Evolutionary conservation across 164 flowering plant species (phyloP), one percentile per base, ranked within the genome.

Genomic region (Sedum album): DNA sequence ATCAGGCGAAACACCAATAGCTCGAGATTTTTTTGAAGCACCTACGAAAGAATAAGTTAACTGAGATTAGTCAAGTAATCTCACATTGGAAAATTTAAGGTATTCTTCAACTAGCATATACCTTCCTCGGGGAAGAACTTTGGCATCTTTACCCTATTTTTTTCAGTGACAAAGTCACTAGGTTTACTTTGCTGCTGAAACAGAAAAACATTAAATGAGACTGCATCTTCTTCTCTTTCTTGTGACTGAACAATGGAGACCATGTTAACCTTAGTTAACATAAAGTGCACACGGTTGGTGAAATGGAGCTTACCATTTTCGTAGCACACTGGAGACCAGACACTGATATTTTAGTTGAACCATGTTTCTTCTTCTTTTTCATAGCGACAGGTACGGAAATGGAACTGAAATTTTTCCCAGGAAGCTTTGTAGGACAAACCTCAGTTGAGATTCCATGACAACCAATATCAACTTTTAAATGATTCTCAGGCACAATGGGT

Each of bases 291-390:
- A 57, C 5, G 6, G 26, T 57, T 57, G 62, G 18, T 57, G n/a
- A 26, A 30, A 57, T 13, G 62, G 62, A 57, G 44, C 66, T 38
- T n/a, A 38, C 66, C 23, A n/a, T 33, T 64, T 64, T 33, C 11
- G 66, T 20, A 64, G 66, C n/a, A 64, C 66, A 64, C 4, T 31
- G 42, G 39, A 33, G 42, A 38, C 30, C 21, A 13, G 65, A 30
- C 14, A 28, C 36, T 61, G 66, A 33, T 25, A 64, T 64, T 64
- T 64, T 21, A 25, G 26, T 38, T n/a, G 44, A 65, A 36, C 25
- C 46, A 38, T 20, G 46, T 65, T 65, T 65, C 67, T 65, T 65
- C 44, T 65, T 65, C 67, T 65, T 65, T 28, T 65, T 65, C 44
- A 13, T 26, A 65, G 30, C 30, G 28, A 21, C 44, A 35, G 67